Evolutionary conservation across 1,284 basidiomycete genomes (phyloP).

Genomic region (Ustilago nuda): DNA sequence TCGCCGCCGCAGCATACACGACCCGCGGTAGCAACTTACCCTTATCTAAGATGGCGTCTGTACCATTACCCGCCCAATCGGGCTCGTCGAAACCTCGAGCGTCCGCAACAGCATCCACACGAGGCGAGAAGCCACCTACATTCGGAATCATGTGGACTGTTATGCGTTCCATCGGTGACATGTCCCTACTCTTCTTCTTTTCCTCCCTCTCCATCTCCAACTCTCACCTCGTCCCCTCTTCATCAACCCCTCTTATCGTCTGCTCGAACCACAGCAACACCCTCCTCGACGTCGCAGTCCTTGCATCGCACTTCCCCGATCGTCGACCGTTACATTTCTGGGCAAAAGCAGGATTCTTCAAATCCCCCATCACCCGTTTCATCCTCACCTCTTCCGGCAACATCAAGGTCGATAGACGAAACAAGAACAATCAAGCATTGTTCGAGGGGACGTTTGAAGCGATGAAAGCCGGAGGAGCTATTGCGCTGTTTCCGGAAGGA

Average conservation of each 20-base stretch:
- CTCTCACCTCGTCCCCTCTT: slow-evolving; percentile 28
- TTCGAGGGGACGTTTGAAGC: slow-evolving; percentile 90
- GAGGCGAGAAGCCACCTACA: slow-evolving; percentile 11
- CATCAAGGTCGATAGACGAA: slow-evolving; percentile 93
- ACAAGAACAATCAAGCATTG: slow-evolving; percentile 86
- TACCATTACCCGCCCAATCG: slow-evolving; percentile 6
- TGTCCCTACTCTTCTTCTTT: slow-evolving; percentile 55
- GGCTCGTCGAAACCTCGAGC: slow-evolving; percentile 5
- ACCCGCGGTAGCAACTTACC: background rate
- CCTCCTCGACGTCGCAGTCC: slow-evolving; percentile 64
- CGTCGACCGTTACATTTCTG: slow-evolving; percentile 88
- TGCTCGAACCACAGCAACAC: slow-evolving; percentile 72
- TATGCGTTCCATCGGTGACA: slow-evolving; percentile 57
- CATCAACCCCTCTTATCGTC: slow-evolving; percentile 47
- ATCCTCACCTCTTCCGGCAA: slow-evolving; percentile 90
- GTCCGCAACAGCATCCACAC: slow-evolving; percentile 7
- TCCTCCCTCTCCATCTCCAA: slow-evolving; percentile 36
- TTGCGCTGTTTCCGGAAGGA: slow-evolving; percentile 95
- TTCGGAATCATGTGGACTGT: slow-evolving; percentile 59
- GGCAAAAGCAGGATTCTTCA: slow-evolving; percentile 82
- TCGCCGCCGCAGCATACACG: background rate
- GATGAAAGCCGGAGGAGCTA: slow-evolving; percentile 79
- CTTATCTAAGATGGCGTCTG: slow-evolving; percentile 9
- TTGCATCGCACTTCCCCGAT: slow-evolving; percentile 78
- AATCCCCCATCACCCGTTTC: slow-evolving; percentile 75